Base-by-base conservation (phyloP, 2,329 filamentous ascomycete genomes). In the Phoma herbarum region DNA sequence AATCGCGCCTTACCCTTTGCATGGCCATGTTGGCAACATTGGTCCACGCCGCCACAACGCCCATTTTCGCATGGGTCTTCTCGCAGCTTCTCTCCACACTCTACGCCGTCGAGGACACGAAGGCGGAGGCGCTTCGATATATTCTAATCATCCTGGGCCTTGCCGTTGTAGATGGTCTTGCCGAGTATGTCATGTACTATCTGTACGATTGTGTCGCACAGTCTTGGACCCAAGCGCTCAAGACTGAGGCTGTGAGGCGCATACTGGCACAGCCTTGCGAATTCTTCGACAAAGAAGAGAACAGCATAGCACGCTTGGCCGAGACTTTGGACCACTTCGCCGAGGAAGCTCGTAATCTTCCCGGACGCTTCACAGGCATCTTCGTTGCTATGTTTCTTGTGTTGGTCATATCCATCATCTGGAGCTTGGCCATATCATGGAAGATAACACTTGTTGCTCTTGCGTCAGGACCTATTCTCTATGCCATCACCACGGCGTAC, bases 261-360 rank as follows among this genome's bases (percentile, higher is more conserved):
- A 87, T 97, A 16, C 81, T 98, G 0, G 82, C 85, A 37, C 94
- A 97, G 70, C 90, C 91, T 0, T 88, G 85, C 60, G 77, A 84
- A 4, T 98, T 93, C 89, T 96, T 96, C 66, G 88, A 92, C 62
- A 80, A 83, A 48, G 82, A 89, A 2, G 81, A 82, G 31, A 90
- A 95, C 73, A 86, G 84, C 0, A 80, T 89, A 0, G 81, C 82
- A 0, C 82, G 83, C 2, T 82, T 98, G 41, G 87, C 84, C 0
- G 88, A 91, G 60, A 89, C 85, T 43, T 83, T 98, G 0, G 92
- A 96, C 68, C 85, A 90, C 16, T 91, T 92, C 67, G 90, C 90
- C 0, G 93, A 98, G 73, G 92, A 97, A 72, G 93, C 95, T 86
- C 86, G 91, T 9, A 93, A 91, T 66, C 80, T 98, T 0, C 83